Evolutionary conservation across 805 yeast genomes (phyloP).

Genomic region (Ogataea corticis): DNA sequence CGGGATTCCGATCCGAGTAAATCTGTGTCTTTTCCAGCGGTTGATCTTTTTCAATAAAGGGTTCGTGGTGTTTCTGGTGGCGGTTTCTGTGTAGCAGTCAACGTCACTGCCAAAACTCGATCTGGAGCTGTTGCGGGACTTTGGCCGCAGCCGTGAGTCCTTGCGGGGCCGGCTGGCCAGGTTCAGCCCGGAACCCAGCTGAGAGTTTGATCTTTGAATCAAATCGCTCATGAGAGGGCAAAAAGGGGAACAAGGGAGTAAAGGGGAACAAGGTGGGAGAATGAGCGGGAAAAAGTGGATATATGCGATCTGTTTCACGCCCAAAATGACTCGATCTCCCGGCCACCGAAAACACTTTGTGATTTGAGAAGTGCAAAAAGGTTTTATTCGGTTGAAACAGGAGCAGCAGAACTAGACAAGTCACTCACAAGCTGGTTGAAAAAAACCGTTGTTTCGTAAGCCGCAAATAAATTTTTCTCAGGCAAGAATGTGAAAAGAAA

Average conservation of each 20-base stretch:
- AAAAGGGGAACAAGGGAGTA: neutral
- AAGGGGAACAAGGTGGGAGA: neutral
- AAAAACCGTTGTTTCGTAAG: slow-evolving; percentile 4
- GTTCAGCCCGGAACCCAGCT: slow-evolving; percentile 1
- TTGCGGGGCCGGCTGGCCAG: slow-evolving; percentile 10
- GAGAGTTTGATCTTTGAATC: slow-evolving; percentile 4
- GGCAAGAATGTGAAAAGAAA: too few relatives aligned
- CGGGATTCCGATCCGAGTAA: slow-evolving; percentile 20
- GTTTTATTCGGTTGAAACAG: neutral
- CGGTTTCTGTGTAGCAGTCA: slow-evolving; percentile 9
- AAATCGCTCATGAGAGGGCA: slow-evolving; percentile 2
- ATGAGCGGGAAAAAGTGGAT: too few relatives aligned
- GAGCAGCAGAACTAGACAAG: slow-evolving; percentile 1
- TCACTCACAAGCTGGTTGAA: neutral
- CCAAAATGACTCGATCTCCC: too few relatives aligned
- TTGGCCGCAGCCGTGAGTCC: slow-evolving; percentile 13
- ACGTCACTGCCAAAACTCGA: slow-evolving; percentile 9
- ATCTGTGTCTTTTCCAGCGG: slow-evolving; percentile 18
- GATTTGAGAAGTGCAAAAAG: too few relatives aligned
- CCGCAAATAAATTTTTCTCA: slow-evolving; percentile 1
- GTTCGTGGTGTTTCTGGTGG: slow-evolving; percentile 4
- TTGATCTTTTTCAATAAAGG: slow-evolving; percentile 13
- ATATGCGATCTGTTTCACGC: too few relatives aligned
- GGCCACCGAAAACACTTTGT: too few relatives aligned
- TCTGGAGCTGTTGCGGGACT: slow-evolving; percentile 15